These are phyloP conservation scores for Boletus coccyginus DNA, from an alignment of 768 basidiomycete species.

Conservation along the genomic window DNA sequence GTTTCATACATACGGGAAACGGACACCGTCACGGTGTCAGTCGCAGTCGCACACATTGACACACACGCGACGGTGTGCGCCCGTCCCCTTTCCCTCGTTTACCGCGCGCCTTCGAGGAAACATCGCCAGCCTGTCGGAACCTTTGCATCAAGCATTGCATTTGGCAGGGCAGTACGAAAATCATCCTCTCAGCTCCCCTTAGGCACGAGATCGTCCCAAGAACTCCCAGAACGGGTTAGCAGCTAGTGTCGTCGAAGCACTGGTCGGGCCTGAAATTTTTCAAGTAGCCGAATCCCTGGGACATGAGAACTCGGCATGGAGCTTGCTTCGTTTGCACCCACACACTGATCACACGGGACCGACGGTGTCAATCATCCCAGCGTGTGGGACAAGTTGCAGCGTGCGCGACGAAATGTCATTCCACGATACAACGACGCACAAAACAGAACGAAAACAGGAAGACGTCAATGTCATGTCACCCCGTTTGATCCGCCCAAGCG, in stretches of 20 bases:
- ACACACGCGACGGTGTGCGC: background rate
- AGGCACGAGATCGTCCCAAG: conserved; percentile 12
- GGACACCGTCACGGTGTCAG: background rate
- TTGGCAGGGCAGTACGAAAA: background rate
- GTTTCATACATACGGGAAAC: conserved; percentile 14
- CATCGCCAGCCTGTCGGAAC: conserved; percentile 16
- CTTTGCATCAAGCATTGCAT: conserved; percentile 3
- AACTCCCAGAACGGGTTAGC: background rate
- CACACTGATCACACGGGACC: background rate
- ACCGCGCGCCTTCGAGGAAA: background rate
- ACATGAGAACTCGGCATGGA: background rate
- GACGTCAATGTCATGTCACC: background rate
- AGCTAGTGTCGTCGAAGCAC: too few species aligned
- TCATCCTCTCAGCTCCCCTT: background rate
- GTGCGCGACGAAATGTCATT: background rate
- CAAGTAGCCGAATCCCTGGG: background rate
- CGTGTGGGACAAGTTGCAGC: background rate
- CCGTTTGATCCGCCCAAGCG: background rate
- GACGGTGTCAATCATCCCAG: background rate
- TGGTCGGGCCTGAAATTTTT: background rate
- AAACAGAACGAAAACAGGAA: background rate
- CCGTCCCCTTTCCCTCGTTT: background rate
- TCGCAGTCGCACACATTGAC: background rate
- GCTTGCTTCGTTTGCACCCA: background rate
- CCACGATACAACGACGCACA: too few species aligned